These are phyloP conservation scores for Penicillium digitatum DNA, from an alignment of 2,329 filamentous ascomycete genomes.

Conservation along the genomic window DNA sequence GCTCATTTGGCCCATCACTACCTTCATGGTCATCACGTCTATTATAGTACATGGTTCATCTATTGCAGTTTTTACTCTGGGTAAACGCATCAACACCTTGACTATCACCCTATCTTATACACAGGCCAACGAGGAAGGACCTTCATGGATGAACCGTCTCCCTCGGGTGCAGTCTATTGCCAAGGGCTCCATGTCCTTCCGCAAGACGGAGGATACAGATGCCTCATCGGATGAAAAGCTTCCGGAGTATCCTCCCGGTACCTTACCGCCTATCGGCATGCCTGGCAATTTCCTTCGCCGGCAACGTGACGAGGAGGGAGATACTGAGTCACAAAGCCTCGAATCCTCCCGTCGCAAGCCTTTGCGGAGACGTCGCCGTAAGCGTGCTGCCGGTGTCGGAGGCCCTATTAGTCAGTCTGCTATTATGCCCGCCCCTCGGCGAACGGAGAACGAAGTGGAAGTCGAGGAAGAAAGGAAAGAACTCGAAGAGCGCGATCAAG, in stretches of 20 bases:
- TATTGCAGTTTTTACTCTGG: conserved; percentile 92
- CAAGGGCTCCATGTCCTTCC: conserved; percentile 69
- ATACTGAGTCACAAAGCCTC: conserved; percentile 54
- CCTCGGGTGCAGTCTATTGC: conserved; percentile 80
- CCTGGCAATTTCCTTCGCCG: conserved; percentile 76
- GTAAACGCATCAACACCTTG: conserved; percentile 96
- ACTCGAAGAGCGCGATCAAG: conserved; percentile 26
- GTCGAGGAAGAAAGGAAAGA: conserved; percentile 24
- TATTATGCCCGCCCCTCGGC: conserved; percentile 62
- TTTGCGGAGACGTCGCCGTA: conserved; percentile 57
- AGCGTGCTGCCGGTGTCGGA: conserved; percentile 72
- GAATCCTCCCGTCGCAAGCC: conserved; percentile 52
- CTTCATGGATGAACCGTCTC: conserved; percentile 90
- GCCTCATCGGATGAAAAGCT: conserved; percentile 56
- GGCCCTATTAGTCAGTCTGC: conserved; percentile 88
- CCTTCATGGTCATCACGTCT: conserved; percentile 88
- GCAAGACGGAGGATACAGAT: conserved; percentile 67
- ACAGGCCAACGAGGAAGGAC: conserved; percentile 77
- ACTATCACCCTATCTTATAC: conserved; percentile 97
- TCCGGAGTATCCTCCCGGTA: conserved; percentile 61
- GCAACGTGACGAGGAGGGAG: conserved; percentile 64
- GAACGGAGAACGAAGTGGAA: conserved; percentile 32
- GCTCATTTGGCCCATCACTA: conserved; percentile 91
- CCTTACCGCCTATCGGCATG: conserved; percentile 66
- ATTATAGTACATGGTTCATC: conserved; percentile 98